Evolutionary conservation across 345 rosid genomes (phyloP).

Genomic region (Turnera subulata): DNA sequence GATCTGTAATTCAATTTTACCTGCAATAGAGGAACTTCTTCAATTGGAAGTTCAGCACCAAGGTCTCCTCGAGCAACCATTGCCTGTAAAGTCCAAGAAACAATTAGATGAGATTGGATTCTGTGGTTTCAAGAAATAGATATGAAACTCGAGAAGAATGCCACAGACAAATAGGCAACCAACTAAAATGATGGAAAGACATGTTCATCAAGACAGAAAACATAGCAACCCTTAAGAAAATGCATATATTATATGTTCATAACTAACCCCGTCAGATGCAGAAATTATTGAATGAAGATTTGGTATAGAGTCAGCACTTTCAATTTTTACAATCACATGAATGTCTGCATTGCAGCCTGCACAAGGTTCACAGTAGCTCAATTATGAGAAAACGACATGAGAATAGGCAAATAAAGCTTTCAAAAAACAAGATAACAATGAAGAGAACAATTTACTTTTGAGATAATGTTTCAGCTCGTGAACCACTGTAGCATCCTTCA

Average conservation of each 20-base stretch:
- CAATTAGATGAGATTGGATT: neutral
- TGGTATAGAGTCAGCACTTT: slow-evolving; percentile 93
- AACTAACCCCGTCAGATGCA: slow-evolving; percentile 95
- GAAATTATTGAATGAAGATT: slow-evolving; percentile 84
- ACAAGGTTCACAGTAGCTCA: slow-evolving; percentile 18
- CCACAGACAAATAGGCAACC: neutral
- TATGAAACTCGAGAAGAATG: neutral
- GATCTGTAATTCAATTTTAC: too few species aligned
- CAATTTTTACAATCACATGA: slow-evolving; percentile 78
- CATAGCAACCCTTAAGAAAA: slow-evolving; percentile 1
- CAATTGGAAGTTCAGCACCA: slow-evolving; percentile 99
- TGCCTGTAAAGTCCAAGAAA: slow-evolving; percentile 44
- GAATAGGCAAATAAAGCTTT: neutral
- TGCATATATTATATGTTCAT: too few species aligned
- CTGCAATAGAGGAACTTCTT: slow-evolving; percentile 94
- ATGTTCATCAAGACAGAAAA: neutral
- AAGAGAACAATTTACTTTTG: slow-evolving; percentile 41
- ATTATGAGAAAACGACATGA: slow-evolving; percentile 9
- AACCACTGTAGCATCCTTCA: slow-evolving; percentile 92
- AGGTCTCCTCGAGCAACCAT: slow-evolving; percentile 99
- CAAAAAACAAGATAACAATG: neutral
- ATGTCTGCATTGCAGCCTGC: slow-evolving; percentile 82
- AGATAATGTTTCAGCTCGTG: slow-evolving; percentile 84
- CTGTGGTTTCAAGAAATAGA: neutral
- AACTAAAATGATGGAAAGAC: neutral